phyloP scores from a whole-genome alignment of 805 yeast species.

The Nakazawaea pomicola region DNA sequence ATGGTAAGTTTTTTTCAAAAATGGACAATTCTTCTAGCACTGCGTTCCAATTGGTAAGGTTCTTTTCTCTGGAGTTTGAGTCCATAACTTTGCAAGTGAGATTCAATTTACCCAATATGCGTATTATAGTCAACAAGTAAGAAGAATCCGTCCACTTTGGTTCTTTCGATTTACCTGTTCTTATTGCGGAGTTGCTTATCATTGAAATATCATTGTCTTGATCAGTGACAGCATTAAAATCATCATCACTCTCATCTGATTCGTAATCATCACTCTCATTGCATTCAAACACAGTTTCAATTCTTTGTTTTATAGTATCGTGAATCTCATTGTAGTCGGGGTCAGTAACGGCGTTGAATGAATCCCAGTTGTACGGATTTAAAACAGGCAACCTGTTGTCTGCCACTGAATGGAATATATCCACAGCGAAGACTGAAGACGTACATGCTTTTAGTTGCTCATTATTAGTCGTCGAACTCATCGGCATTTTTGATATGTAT shows the following conservation, averaged over 20 bases:
- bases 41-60: not conserved
- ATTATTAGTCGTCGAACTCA: too few relatives aligned
- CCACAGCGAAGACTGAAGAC: too few relatives aligned
- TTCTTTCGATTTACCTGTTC: not conserved
- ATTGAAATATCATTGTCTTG: not conserved
- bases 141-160: slow-evolving; percentile 6
- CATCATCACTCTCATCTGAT: slow-evolving; percentile 6
- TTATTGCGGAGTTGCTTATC: too few relatives aligned
- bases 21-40: slow-evolving; percentile 1
- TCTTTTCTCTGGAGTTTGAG: not conserved
- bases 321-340: not conserved
- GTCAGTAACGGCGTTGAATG: slow-evolving; percentile 1
- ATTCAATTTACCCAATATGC: slow-evolving; percentile 4
- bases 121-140: slow-evolving; percentile 5
- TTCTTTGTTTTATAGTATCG: not conserved
- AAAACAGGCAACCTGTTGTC: not conserved
- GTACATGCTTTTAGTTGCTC: too few relatives aligned
- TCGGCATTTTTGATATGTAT: not conserved
- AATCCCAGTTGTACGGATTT: slow-evolving; percentile 9
- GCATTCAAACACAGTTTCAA: slow-evolving; percentile 2
- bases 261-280: slow-evolving; percentile 1
- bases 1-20: slow-evolving; percentile 14
- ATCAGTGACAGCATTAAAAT: not conserved
- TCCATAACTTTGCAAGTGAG: not conserved
- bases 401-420: not conserved